Percentiles rank a stretch among this genome's conserved stretches.
These are phyloP conservation scores for Solanum chiquidenum DNA, from an alignment of 257 asterid species.

Conservation along the genomic window DNA sequence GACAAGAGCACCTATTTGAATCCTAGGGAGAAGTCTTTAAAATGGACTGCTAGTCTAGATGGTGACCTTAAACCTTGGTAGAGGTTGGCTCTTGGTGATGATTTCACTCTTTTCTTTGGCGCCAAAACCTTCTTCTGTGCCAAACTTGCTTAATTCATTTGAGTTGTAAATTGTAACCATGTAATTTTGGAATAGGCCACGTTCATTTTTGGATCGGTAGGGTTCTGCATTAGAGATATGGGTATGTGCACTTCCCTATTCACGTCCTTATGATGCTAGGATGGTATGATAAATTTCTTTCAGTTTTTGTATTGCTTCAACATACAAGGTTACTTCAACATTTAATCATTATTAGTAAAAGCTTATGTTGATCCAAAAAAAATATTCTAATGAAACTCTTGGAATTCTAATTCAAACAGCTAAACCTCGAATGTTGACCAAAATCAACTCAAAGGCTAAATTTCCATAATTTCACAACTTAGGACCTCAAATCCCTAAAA, in stretches of 20 bases:
- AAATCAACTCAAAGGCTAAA: no score
- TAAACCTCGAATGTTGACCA: no score
- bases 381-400: no score
- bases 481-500: no score
- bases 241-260: not conserved
- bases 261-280: not conserved
- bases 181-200: not conserved
- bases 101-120: not conserved
- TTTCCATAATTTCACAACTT: no score
- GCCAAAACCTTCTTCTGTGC: not conserved
- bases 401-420: no score
- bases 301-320: not conserved
- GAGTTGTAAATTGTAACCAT: not conserved
- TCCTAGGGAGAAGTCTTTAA: slow-evolving; percentile 47
- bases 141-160: not conserved
- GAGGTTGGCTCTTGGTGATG: not conserved
- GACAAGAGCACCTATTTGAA: slow-evolving; percentile 34
- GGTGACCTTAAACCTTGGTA: slow-evolving; percentile 83
- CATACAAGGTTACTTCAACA: not conserved
- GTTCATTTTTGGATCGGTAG: not conserved
- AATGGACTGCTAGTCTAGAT: slow-evolving; percentile 88
- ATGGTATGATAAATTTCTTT: not conserved
- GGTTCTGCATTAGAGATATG: not conserved
- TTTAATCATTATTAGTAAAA: not conserved
- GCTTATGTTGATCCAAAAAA: not conserved